Conservation (phyloP, 169 alveolate species). For the Plasmodium blacklocki region DNA sequence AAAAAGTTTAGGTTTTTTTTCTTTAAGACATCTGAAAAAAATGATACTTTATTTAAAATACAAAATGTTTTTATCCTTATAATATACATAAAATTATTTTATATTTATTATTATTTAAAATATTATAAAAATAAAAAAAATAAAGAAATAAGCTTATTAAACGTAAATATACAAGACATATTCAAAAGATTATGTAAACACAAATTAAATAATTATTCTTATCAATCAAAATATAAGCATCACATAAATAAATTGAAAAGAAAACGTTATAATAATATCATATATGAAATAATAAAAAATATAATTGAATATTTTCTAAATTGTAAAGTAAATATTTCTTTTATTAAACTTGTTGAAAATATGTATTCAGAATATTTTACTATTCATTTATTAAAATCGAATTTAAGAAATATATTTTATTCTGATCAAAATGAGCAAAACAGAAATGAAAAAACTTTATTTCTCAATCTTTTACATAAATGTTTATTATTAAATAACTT, state of each 20-base stretch:
- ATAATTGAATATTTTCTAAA: constrained; percentile 1
- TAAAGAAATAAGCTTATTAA: constrained; percentile 24
- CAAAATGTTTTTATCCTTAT: constrained; percentile 30
- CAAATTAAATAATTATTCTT: neutral
- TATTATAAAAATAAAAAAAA: constrained; percentile 2
- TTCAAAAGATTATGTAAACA: neutral
- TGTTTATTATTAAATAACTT: constrained; percentile 26
- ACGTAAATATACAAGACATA: constrained; percentile 1
- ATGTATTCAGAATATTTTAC: constrained; percentile 42
- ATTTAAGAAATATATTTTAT: constrained; percentile 1
- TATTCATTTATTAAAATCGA: constrained; percentile 21
- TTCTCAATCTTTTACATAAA: constrained; percentile 37
- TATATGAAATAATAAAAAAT: constrained; percentile 25
- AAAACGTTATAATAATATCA: neutral
- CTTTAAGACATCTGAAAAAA: constrained; percentile 2
- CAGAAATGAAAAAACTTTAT: neutral
- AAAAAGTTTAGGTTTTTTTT: neutral
- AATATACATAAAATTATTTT: constrained; percentile 37
- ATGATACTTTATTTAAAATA: constrained; percentile 9
- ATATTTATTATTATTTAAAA: neutral
- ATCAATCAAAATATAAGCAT: neutral
- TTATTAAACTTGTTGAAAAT: constrained; percentile 33
- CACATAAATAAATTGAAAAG: neutral
- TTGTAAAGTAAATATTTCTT: constrained; percentile 9
- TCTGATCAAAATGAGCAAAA: neutral